Evolutionary conservation across 2,329 filamentous ascomycete genomes (phyloP).

Genomic region (Neopestalotiopsis clavispora): DNA sequence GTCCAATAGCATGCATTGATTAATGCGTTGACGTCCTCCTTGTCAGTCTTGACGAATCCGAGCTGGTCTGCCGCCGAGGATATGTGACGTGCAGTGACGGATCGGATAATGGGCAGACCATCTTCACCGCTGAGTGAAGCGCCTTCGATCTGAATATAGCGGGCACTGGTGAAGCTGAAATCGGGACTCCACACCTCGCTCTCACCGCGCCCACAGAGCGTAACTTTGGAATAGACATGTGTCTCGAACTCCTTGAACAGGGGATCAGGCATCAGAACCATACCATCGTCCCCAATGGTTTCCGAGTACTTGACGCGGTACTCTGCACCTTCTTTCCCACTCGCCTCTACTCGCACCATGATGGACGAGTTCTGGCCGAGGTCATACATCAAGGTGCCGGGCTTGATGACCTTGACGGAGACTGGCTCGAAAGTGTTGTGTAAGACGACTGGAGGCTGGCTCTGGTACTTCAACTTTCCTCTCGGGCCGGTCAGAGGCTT

Average conservation of each 20-base stretch:
- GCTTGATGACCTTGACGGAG: conserved; percentile 11
- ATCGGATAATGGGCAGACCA: conserved; percentile 39
- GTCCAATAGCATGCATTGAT: conserved; percentile 51
- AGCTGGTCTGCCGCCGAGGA: conserved; percentile 43
- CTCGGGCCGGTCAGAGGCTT: conserved; percentile 44
- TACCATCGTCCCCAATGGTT: conserved; percentile 4
- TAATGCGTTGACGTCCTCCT: conserved; percentile 44
- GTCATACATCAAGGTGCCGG: conserved; percentile 6
- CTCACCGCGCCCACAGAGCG: not conserved
- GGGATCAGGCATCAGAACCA: conserved; percentile 8
- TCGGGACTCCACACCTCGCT: conserved; percentile 5
- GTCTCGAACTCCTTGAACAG: conserved; percentile 14
- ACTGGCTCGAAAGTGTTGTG: conserved; percentile 41
- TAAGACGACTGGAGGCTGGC: conserved; percentile 42
- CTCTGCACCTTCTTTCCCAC: not conserved
- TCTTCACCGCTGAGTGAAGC: conserved; percentile 31
- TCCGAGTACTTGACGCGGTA: conserved; percentile 10
- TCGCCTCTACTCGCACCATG: conserved; percentile 7
- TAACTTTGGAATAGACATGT: conserved; percentile 1
- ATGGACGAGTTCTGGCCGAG: conserved; percentile 10
- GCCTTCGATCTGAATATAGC: conserved; percentile 47
- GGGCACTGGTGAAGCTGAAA: conserved; percentile 37
- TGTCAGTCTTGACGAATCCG: conserved; percentile 43
- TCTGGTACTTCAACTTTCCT: conserved; percentile 44
- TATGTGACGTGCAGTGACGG: conserved; percentile 41